A percentile compares a stretch with the other conserved stretches of the same genome.
These are phyloP conservation scores for Suillus americanus DNA, from an alignment of 768 basidiomycete species.

Conservation along the genomic window DNA sequence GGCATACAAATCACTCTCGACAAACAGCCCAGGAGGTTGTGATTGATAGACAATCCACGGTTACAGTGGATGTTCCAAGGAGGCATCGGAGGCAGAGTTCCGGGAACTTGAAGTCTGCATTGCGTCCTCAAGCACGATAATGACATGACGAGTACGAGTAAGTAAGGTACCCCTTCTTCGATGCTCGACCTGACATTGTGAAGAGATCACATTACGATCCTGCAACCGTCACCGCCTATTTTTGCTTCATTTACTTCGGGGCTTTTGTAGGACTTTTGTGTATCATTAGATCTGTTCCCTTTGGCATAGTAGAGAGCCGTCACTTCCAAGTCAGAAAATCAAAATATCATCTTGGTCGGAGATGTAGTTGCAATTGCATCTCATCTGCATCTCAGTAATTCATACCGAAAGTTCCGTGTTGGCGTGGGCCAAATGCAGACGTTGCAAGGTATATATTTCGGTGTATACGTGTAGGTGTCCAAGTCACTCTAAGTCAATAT, in stretches of 20 bases:
- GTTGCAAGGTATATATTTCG: too few relatives aligned
- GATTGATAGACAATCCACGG: conserved; percentile 28
- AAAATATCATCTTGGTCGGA: not conserved
- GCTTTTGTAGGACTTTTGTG: not conserved
- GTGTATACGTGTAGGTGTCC: too few relatives aligned
- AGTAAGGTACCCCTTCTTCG: not conserved
- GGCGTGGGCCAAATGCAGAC: not conserved
- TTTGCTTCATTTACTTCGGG: not conserved
- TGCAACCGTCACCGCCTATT: not conserved
- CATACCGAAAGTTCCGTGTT: not conserved
- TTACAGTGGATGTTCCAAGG: conserved; percentile 28
- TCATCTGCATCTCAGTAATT: not conserved
- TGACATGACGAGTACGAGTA: conserved; percentile 2
- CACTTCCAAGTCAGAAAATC: not conserved
- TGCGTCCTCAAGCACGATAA: conserved; percentile 36
- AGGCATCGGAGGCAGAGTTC: conserved; percentile 32
- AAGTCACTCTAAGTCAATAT: too few relatives aligned
- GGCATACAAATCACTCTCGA: conserved; percentile 31
- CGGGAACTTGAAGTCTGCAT: conserved; percentile 35
- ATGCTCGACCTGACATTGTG: not conserved
- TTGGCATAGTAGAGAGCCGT: conserved; percentile 12
- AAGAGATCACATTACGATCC: not conserved
- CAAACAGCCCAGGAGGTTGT: conserved; percentile 24
- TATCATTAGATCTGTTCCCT: conserved; percentile 12
- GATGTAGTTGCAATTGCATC: not conserved